Base-by-base conservation (phyloP, 768 basidiomycete species). In the Rhizopogon rudus region DNA sequence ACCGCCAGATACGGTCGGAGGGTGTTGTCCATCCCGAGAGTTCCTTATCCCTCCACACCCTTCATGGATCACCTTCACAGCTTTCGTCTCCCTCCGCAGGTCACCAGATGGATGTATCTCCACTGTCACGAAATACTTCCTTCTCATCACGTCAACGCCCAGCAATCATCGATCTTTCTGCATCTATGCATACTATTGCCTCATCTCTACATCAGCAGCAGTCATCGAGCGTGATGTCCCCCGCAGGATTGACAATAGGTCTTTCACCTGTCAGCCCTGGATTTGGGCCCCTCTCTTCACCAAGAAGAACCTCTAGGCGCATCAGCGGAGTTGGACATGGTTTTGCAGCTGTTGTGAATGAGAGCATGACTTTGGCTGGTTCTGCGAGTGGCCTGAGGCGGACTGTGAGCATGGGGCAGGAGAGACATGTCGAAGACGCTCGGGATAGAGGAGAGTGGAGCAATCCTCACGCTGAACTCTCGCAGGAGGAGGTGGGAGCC, bases 221-320 rank as follows among this genome's bases (percentile, higher is more conserved):
- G 25, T 40, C 29, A 16, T 40, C 40, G 25, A 54, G 54, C 40
- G 49, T 48, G 29, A 40, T 58, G 16, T 41, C 57, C 17, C 57
- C 57, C 7, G 59, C 64, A 4, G 88, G 87, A 6, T 83, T 91
- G 71, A 83, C 85, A 60, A 89, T 91, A 59, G 88, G 88, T 5
- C 63, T 91, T 40, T 87, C 86, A 25, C 85, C 88, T 14, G 71
- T 86, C 53, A 87, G 86, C 61, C 88, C 88, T 33, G 88, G 88
- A n/a, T 91, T 90, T 61, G 75, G 78, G n/a, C 77, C 88, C 44
- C 74, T 82, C 51, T 86, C 85, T 20, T 67, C 72, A 45, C 77
- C 81, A 60, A 69, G 82, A 61, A 70, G 79, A 58, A 54, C 41
- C 22, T 35, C 57, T 3, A 68, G 81, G 59, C 69, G 76, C 55